Percentiles rank a stretch among this genome's conserved stretches.
phyloP scores from a whole-genome alignment of 1,139 yeast species.

The Lodderomyces oxycetoniae region DNA sequence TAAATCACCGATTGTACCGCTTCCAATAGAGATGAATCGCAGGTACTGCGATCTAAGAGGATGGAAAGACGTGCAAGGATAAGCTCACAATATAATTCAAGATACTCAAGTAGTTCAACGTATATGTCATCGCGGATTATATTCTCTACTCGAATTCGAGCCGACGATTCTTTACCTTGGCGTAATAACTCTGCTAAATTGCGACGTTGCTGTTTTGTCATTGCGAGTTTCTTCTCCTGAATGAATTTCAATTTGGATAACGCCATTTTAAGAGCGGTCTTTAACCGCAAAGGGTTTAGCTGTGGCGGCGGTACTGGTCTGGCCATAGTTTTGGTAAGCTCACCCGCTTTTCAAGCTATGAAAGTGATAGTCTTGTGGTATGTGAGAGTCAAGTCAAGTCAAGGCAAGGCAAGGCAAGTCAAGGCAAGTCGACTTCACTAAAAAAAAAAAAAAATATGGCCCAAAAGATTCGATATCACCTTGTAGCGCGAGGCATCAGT shows the following conservation, averaged over 20 bases:
- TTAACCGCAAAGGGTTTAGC: constrained; percentile 45
- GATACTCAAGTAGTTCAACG: constrained; percentile 71
- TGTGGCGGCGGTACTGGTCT: too few species aligned
- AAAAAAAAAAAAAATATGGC: too few species aligned
- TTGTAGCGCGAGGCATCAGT: too few species aligned
- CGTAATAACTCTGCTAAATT: constrained; percentile 67
- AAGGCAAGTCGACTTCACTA: too few species aligned
- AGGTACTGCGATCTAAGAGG: constrained; percentile 32
- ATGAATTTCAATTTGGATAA: constrained; percentile 72
- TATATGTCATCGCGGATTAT: constrained; percentile 81
- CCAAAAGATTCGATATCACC: too few species aligned
- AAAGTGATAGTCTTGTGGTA: too few species aligned
- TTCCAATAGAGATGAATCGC: constrained; percentile 66
- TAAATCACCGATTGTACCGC: constrained; percentile 70
- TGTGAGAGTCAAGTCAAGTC: too few species aligned
- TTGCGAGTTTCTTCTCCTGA: constrained; percentile 77
- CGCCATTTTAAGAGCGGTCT: constrained; percentile 74
- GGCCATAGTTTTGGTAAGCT: too few species aligned
- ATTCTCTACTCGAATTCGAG: constrained; percentile 79
- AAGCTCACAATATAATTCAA: constrained; percentile 82
- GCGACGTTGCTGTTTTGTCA: constrained; percentile 77
- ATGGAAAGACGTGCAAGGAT: constrained; percentile 60
- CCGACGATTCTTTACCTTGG: constrained; percentile 76
- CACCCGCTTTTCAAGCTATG: too few species aligned
- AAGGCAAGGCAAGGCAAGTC: too few species aligned